Conservation (phyloP, 202 grass and related monocot species). For the Musa balbisiana region DNA sequence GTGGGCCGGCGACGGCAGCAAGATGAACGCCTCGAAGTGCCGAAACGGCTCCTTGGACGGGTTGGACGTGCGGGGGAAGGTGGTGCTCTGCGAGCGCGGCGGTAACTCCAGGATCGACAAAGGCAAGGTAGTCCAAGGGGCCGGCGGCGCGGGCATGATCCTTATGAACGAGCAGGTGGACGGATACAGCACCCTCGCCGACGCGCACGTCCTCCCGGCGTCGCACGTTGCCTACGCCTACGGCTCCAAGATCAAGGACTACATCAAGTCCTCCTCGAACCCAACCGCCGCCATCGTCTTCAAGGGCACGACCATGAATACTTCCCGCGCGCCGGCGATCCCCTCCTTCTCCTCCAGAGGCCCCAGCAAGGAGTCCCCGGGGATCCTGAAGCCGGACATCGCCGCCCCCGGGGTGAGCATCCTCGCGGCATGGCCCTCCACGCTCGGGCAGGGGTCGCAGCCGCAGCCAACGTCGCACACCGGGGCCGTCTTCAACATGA, state of each 20-base stretch:
- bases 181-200: slow-evolving; percentile 3
- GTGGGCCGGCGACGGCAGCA: not conserved
- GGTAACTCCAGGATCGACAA: not conserved
- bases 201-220: slow-evolving; percentile 13
- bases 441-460: not conserved
- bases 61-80: slow-evolving; percentile 25
- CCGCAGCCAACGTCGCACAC: not conserved
- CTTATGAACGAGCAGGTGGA: slow-evolving; percentile 3
- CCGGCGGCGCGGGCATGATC: slow-evolving; percentile 22
- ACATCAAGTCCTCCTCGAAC: slow-evolving; percentile 13
- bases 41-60: slow-evolving; percentile 9
- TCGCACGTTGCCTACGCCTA: slow-evolving; percentile 16
- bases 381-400: slow-evolving; percentile 39
- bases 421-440: slow-evolving; percentile 23
- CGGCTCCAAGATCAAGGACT: slow-evolving; percentile 11
- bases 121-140: slow-evolving; percentile 5
- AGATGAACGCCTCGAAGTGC: not conserved
- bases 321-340: slow-evolving; percentile 3
- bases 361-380: slow-evolving; percentile 11
- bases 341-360: slow-evolving; percentile 29
- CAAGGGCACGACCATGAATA: slow-evolving; percentile 21
- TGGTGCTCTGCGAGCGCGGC: slow-evolving; percentile 23
- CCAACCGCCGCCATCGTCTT: slow-evolving; percentile 18
- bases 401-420: slow-evolving; percentile 33
- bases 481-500: slow-evolving; percentile 19